A percentile compares a stretch with the other conserved stretches of the same genome.
These are phyloP conservation scores for Hygrophila difformis DNA, from an alignment of 257 asterid species.

Conservation along the genomic window DNA sequence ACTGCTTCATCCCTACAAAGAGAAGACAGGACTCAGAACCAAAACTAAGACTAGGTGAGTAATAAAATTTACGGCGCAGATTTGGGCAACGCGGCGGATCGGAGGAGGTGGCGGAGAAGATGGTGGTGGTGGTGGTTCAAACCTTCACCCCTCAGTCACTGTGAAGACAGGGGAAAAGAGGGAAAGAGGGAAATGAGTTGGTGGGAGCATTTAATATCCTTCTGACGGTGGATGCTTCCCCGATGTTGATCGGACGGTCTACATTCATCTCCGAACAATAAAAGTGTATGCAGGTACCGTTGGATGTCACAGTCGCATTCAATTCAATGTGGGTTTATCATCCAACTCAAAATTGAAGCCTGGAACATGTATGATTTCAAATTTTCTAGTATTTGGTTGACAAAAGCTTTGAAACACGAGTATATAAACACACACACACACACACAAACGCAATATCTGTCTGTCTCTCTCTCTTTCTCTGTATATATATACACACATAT, in stretches of 20 bases:
- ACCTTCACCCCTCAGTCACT: slow-evolving; percentile 17
- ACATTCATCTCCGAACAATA: slow-evolving; percentile 7
- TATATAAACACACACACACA: no score
- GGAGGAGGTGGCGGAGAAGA: slow-evolving; percentile 22
- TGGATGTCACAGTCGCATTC: slow-evolving; percentile 39
- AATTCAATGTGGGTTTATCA: slow-evolving; percentile 23
- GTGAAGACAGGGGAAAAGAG: slow-evolving; percentile 9
- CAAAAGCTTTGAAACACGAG: no score
- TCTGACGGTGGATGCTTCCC: slow-evolving; percentile 1
- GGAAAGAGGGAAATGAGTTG: slow-evolving; percentile 26
- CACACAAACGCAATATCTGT: no score
- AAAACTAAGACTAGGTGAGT: no score
- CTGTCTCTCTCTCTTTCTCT: no score
- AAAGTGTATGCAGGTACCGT: slow-evolving; percentile 25
- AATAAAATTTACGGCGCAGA: no score
- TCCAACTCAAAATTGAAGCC: slow-evolving; percentile 10
- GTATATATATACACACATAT: no score
- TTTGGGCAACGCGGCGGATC: no score
- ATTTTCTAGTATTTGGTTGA: no score
- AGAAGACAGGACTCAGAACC: neutral
- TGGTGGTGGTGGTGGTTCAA: slow-evolving; percentile 33
- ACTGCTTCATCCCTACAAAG: slow-evolving; percentile 16
- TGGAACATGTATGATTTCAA: no score
- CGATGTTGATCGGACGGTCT: neutral
- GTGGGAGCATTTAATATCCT: slow-evolving; percentile 35